phyloP scores from a whole-genome alignment of 2,329 filamentous ascomycete species.

The Geosmithia morbida region DNA sequence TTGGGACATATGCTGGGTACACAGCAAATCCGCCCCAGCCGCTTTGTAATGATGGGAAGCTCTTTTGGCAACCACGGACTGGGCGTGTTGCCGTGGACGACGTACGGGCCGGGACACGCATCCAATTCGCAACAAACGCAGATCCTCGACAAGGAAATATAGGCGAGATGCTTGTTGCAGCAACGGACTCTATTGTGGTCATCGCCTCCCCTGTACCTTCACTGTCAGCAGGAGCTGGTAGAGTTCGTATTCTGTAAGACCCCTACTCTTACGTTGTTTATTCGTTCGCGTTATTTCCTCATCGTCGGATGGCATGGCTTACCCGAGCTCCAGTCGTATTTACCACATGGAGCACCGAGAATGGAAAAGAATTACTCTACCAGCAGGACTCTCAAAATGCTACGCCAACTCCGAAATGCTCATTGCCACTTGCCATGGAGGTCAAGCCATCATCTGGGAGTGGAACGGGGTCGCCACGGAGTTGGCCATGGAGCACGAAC shows the following conservation, averaged over 20 bases:
- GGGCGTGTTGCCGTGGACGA: not conserved
- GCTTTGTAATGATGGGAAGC: not conserved
- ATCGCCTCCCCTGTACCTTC: not conserved
- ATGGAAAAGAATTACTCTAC: not conserved
- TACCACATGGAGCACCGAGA: not conserved
- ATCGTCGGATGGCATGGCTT: not conserved
- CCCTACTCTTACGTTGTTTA: not conserved
- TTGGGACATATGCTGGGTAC: not conserved
- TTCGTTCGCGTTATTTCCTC: not conserved
- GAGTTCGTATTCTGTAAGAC: not conserved
- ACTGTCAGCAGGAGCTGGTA: not conserved
- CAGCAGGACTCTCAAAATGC: not conserved
- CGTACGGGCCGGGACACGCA: not conserved
- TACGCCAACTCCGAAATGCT: not conserved
- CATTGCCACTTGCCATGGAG: not conserved
- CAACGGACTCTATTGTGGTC: not conserved
- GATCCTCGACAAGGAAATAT: not conserved
- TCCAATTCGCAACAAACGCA: not conserved
- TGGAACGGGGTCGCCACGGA: conserved; percentile 1
- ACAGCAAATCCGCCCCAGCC: not conserved
- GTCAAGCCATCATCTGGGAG: not conserved
- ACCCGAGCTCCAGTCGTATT: not conserved
- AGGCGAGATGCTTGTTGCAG: not conserved
- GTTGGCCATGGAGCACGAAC: not conserved
- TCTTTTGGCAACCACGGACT: not conserved